Percentiles rank a stretch among this genome's conserved stretches.
Conservation (phyloP, 2,329 filamentous ascomycete genomes). For the Blumeria hordei region DNA sequence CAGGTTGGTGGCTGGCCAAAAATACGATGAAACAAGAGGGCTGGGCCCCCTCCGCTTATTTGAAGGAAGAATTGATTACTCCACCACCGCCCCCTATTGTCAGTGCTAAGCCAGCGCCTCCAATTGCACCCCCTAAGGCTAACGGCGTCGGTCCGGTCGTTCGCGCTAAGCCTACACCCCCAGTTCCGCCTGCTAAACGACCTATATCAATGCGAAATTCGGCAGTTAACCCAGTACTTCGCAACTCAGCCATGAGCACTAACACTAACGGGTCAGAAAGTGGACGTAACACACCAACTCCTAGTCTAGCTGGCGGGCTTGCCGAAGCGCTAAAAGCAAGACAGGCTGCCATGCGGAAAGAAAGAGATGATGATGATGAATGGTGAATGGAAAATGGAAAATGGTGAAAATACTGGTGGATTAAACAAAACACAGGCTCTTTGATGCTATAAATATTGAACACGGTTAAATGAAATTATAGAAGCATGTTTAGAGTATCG, state of each 20-base stretch:
- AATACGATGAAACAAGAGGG: constrained; percentile 52
- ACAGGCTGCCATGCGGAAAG: constrained; percentile 45
- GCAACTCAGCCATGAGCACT: constrained; percentile 46
- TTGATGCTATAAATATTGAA: too few species aligned
- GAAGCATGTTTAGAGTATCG: too few species aligned
- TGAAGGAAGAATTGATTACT: constrained; percentile 52
- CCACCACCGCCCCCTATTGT: constrained; percentile 26
- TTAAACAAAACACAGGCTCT: too few species aligned
- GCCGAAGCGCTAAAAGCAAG: constrained; percentile 57
- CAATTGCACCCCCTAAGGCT: constrained; percentile 19
- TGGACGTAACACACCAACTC: constrained; percentile 49
- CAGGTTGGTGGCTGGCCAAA: constrained; percentile 93
- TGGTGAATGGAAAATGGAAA: constrained; percentile 9
- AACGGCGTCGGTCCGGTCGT: constrained; percentile 19
- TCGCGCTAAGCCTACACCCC: constrained; percentile 14
- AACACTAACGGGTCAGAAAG: constrained; percentile 25
- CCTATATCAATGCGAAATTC: constrained; percentile 50
- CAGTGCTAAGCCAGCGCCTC: constrained; percentile 29
- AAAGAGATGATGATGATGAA: constrained; percentile 15
- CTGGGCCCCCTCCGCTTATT: constrained; percentile 85
- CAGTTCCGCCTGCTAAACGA: constrained; percentile 41
- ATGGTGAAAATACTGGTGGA: too few species aligned
- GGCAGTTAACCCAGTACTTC: constrained; percentile 35
- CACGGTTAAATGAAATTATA: too few species aligned
- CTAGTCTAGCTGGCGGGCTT: constrained; percentile 47